Evolutionary conservation across 371 early-diverging fungal genomes (phyloP).

Genomic region (Rhizopus microsporus): DNA sequence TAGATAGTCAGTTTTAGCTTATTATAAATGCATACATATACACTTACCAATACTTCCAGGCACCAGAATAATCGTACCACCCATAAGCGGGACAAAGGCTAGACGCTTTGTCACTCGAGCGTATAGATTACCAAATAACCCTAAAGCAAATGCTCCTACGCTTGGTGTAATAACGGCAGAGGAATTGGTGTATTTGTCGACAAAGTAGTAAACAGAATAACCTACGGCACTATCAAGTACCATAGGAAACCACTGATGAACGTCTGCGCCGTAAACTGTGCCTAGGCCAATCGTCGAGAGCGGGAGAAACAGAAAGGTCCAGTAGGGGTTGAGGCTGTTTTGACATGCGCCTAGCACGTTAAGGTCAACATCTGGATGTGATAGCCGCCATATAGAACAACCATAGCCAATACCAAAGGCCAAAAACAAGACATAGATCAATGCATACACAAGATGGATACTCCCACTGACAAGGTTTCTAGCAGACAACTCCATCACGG

Average conservation of each 20-base stretch:
- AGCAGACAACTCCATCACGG: slow-evolving; percentile 79
- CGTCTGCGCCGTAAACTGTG: slow-evolving; percentile 33
- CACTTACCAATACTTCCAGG: slow-evolving; percentile 38
- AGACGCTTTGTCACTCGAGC: slow-evolving; percentile 28
- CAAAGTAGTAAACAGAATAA: slow-evolving; percentile 36
- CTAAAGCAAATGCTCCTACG: slow-evolving; percentile 40
- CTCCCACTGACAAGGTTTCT: slow-evolving; percentile 82
- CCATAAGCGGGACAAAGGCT: slow-evolving; percentile 40
- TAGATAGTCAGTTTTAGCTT: background rate
- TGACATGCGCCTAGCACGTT: slow-evolving; percentile 24
- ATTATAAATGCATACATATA: background rate
- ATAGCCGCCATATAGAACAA: slow-evolving; percentile 35
- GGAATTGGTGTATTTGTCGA: slow-evolving; percentile 20
- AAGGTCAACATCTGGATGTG: slow-evolving; percentile 15
- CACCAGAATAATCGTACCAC: slow-evolving; percentile 40
- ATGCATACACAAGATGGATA: slow-evolving; percentile 70
- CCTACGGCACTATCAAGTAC: slow-evolving; percentile 29
- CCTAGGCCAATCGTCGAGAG: slow-evolving; percentile 27
- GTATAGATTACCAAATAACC: slow-evolving; percentile 37
- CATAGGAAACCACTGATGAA: slow-evolving; percentile 29
- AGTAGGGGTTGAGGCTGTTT: slow-evolving; percentile 31
- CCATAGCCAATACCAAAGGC: slow-evolving; percentile 80
- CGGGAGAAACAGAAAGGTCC: slow-evolving; percentile 35
- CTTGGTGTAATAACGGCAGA: slow-evolving; percentile 36
- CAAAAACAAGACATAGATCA: slow-evolving; percentile 73